Evolutionary conservation across 306 rosid species (phyloP).

Genomic region (Hippophae rhamnoides): DNA sequence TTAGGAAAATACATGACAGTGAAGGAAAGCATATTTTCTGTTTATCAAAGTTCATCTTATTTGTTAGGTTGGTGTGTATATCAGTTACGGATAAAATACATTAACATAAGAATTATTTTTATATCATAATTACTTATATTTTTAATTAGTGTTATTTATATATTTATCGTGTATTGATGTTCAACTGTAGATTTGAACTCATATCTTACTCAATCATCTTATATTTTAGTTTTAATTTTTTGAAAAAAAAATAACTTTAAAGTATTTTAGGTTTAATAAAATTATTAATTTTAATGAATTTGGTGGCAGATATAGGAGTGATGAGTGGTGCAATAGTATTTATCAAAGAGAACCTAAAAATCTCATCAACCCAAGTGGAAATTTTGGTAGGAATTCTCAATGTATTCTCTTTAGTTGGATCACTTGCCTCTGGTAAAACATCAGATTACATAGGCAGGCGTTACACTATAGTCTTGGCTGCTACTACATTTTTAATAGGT

Average conservation of each 20-base stretch:
- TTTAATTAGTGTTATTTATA: too few relatives aligned
- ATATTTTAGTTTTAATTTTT: too few relatives aligned
- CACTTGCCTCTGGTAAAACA: constrained; percentile 64
- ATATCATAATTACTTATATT: too few relatives aligned
- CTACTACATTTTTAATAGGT: constrained; percentile 54
- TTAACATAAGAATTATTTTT: too few relatives aligned
- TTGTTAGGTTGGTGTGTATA: too few relatives aligned
- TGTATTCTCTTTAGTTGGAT: constrained; percentile 58
- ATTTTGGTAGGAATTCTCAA: constrained; percentile 61
- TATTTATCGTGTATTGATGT: too few relatives aligned
- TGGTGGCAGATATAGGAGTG: constrained; percentile 54
- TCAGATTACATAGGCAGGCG: constrained; percentile 69
- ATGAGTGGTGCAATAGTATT: constrained; percentile 81
- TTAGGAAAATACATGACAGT: too few relatives aligned
- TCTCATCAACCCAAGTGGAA: constrained; percentile 55
- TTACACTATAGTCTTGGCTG: constrained; percentile 54
- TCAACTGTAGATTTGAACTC: too few relatives aligned
- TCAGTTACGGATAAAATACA: too few relatives aligned
- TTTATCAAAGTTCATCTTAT: too few relatives aligned
- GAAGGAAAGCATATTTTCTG: too few relatives aligned
- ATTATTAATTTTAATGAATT: not conserved
- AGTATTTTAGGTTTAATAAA: not conserved
- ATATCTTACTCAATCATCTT: too few relatives aligned
- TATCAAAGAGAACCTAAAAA: constrained; percentile 46
- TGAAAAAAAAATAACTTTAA: not conserved